phyloP scores from a whole-genome alignment of 2,329 filamentous ascomycete genomes.

The Aspergillus puulaauensis region DNA sequence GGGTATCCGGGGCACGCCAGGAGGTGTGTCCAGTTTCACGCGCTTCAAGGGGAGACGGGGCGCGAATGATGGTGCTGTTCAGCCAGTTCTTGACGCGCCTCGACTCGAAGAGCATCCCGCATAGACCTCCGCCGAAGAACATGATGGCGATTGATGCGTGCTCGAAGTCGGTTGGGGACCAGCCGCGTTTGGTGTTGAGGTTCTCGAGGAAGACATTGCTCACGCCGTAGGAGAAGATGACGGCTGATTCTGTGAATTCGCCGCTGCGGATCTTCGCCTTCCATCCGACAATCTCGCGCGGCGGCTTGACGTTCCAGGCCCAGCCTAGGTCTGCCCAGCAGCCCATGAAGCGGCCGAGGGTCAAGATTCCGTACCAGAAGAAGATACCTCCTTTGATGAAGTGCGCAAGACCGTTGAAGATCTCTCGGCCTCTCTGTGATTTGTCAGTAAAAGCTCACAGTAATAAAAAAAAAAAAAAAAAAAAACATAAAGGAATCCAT shows the following conservation, averaged over 20 bases:
- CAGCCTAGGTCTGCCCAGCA: constrained; percentile 88
- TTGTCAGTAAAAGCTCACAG: constrained; percentile 8
- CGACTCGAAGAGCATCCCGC: constrained; percentile 84
- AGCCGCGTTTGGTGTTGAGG: constrained; percentile 67
- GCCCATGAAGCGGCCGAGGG: constrained; percentile 84
- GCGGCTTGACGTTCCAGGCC: constrained; percentile 88
- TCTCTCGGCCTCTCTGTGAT: constrained; percentile 59
- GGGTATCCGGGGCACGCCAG: constrained; percentile 63
- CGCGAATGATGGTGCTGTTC: constrained; percentile 50
- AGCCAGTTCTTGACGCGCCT: constrained; percentile 60
- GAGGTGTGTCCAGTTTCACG: constrained; percentile 45
- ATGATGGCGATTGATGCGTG: constrained; percentile 90
- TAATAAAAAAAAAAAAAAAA: not conserved
- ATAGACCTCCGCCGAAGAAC: constrained; percentile 88
- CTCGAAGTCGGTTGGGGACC: constrained; percentile 79
- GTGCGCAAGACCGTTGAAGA: constrained; percentile 87
- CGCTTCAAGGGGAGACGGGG: constrained; percentile 32
- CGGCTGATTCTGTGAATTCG: constrained; percentile 84
- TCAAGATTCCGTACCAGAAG: constrained; percentile 87
- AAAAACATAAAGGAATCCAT: constrained; percentile 41
- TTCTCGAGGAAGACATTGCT: constrained; percentile 94
- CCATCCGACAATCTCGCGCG: constrained; percentile 59
- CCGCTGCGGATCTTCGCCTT: constrained; percentile 66
- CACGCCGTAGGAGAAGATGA: constrained; percentile 86
- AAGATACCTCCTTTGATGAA: constrained; percentile 95